Base-by-base conservation (phyloP, 1,139 yeast species). In the Pichia sp. region DNA sequence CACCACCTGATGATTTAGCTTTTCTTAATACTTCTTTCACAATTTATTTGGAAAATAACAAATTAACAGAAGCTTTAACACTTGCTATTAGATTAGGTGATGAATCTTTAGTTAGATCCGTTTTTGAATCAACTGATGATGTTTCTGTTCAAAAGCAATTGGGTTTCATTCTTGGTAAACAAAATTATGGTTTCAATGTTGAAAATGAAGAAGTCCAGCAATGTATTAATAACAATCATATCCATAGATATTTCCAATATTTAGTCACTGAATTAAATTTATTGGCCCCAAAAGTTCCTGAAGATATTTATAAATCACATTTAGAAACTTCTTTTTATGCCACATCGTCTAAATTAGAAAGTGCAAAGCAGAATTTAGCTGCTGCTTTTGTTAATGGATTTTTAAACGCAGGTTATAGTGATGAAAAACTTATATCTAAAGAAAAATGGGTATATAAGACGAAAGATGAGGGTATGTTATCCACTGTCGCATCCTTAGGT, bases 351-450 rank as follows among this genome's bases (percentile, higher is more conserved):
- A 76, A 84, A n/a, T 71, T 89, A 54, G 97, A 89, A 64, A 86
- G 96, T 37, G 96, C 97, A 22, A 90, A 89, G 62, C 97, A 92
- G 65, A 92, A 90, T 63, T 73, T 92, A 58, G 98, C 97, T n/a
- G 82, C 95, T 6, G 79, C 94, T 22, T 92, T 94, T 66, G 97
- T 90, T 43, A 94, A 89, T 61, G 86, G 92, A 4, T 87, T 90
- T 62, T 75, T 89, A 55, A 94, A 92, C 65, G 78, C 92, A 56
- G 98, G 98, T 47, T 90, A 79, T 60, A 90, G 95, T 51, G 74
- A 78, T 43, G 97, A 92, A 64, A 87, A 87, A 63, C 72, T 90
- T 54, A 70, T 90, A 51, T 78, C 82, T 51, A 85, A 85, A 39
- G 80, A 74, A 46, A 61, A 62, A 43, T 89, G 96, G 95, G 87